Conservation (phyloP, 2,329 filamentous ascomycete species). For the Cadophora gregata region DNA sequence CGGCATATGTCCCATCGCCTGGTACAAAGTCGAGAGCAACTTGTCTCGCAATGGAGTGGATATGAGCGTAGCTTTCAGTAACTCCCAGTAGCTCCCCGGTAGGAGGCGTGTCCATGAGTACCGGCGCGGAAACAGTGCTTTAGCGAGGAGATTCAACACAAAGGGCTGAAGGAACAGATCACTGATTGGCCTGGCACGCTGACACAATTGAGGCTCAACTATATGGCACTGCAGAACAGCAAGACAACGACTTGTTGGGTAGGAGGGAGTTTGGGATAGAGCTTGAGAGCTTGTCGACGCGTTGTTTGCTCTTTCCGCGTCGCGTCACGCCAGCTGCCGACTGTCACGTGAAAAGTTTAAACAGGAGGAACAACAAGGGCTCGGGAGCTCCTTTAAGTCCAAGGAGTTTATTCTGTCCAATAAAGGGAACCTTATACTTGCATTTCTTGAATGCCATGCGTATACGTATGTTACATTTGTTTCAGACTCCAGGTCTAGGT, state of each 20-base stretch:
- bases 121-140: not conserved
- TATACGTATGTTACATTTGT: no score
- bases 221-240: not conserved
- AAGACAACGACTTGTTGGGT: constrained; percentile 5
- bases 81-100: not conserved
- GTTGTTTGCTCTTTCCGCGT: not conserved
- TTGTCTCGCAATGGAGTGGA: constrained; percentile 5
- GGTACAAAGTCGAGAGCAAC: not conserved
- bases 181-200: not conserved
- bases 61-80: constrained; percentile 1
- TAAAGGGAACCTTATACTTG: no score
- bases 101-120: constrained; percentile 7
- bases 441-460: no score
- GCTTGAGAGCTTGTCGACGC: not conserved
- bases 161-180: not conserved
- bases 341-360: not conserved
- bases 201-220: constrained; percentile 6
- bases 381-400: not conserved
- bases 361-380: not conserved
- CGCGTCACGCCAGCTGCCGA: not conserved
- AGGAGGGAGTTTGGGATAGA: not conserved
- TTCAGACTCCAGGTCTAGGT: no score
- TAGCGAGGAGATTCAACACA: not conserved
- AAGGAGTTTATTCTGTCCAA: not conserved
- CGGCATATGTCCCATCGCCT: constrained; percentile 11